phyloP scores from a whole-genome alignment of 2,329 filamentous ascomycete genomes.

The Fusarium ambrosium region DNA sequence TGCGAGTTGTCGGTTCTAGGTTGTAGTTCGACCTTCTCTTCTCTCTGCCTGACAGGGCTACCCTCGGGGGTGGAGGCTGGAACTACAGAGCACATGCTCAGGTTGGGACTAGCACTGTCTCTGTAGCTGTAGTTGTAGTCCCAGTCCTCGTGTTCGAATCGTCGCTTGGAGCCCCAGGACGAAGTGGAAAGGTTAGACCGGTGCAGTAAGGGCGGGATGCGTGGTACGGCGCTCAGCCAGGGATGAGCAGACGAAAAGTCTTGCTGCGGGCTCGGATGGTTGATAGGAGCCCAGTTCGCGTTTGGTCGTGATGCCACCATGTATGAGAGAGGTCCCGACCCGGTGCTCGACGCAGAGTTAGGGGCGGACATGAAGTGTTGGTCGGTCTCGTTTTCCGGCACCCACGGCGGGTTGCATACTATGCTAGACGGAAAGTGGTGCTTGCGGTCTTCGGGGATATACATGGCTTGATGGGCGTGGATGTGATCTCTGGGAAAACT shows the following conservation, averaged over 20 bases:
- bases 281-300: conserved; percentile 39
- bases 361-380: conserved; percentile 40
- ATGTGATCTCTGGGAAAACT: conserved; percentile 40
- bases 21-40: neutral
- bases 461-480: conserved; percentile 13
- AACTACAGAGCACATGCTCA: conserved; percentile 24
- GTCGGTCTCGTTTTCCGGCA: conserved; percentile 34
- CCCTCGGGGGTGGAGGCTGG: conserved; percentile 35
- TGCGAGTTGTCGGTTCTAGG: conserved; percentile 25
- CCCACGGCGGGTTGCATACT: conserved; percentile 43
- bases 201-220: conserved; percentile 27
- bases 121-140: conserved; percentile 30
- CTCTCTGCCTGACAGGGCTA: conserved; percentile 28
- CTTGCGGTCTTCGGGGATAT: conserved; percentile 35
- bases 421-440: conserved; percentile 38
- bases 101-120: conserved; percentile 39
- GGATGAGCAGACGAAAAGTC: conserved; percentile 34
- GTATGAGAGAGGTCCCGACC: conserved; percentile 45
- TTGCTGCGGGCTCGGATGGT: conserved; percentile 33
- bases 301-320: conserved; percentile 44
- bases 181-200: conserved; percentile 13
- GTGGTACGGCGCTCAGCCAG: conserved; percentile 42
- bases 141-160: conserved; percentile 38
- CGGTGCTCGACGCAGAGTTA: conserved; percentile 47
- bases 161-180: conserved; percentile 40